phyloP scores from a whole-genome alignment of 75 land plant genomes.

The Chamaecyparis obtusa region DNA sequence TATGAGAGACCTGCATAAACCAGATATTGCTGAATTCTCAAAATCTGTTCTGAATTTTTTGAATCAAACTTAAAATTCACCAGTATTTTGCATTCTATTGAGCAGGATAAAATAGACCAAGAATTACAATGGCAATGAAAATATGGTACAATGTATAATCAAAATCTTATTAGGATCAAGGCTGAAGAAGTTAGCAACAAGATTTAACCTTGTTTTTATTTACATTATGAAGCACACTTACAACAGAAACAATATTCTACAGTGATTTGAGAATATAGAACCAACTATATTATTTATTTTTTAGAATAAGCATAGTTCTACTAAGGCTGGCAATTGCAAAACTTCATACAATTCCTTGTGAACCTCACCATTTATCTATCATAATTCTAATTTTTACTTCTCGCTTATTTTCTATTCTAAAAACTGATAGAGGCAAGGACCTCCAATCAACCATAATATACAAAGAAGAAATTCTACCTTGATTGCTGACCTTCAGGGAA shows the following conservation, averaged over 20 bases:
- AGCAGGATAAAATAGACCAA: not conserved
- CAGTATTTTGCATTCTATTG: not conserved
- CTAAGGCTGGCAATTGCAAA: not conserved
- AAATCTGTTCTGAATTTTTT: not conserved
- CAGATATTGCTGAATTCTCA: not conserved
- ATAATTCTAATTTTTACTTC: not conserved
- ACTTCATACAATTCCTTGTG: not conserved
- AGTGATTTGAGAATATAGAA: not conserved
- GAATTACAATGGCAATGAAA: not conserved
- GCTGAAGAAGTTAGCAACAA: not conserved
- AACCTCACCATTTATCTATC: not conserved
- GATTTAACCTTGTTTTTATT: not conserved
- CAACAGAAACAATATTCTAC: not conserved
- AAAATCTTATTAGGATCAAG: not conserved
- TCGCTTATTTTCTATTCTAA: too few relatives aligned
- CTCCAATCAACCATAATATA: not conserved
- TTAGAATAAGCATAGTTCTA: too few relatives aligned
- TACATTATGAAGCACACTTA: not conserved
- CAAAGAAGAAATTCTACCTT: slow-evolving; percentile 45
- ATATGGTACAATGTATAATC: not conserved
- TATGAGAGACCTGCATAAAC: slow-evolving; percentile 75
- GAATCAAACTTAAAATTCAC: not conserved
- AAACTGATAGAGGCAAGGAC: not conserved
- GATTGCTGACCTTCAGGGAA: slow-evolving; percentile 96
- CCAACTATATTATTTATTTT: not conserved